phyloP scores from a whole-genome alignment of 140 eudicot genomes.

The Senecio squalidus region DNA sequence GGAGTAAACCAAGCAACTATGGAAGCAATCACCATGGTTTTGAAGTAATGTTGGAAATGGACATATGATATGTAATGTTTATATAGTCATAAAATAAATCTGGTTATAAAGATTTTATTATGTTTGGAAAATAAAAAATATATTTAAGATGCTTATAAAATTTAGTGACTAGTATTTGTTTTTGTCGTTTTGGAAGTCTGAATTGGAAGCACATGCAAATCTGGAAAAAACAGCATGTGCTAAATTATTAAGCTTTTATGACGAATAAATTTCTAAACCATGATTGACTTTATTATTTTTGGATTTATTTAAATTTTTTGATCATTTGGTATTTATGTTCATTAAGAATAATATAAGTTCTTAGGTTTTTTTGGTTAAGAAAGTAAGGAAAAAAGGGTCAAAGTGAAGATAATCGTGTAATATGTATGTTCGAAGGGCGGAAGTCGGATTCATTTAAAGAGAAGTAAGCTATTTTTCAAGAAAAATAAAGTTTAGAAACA shows the following conservation, averaged over 20 bases:
- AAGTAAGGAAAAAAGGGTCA: too few species aligned
- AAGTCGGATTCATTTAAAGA: too few species aligned
- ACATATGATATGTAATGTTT: neutral
- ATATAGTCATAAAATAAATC: neutral
- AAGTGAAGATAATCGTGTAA: too few species aligned
- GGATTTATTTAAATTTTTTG: too few species aligned
- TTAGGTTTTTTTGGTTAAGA: too few species aligned
- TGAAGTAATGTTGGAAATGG: conserved; percentile 8
- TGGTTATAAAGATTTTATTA: neutral
- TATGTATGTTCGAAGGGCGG: too few species aligned
- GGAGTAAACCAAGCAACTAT: conserved; percentile 72
- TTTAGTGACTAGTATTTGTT: neutral
- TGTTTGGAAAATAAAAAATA: neutral
- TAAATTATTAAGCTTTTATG: neutral
- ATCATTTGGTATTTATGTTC: too few species aligned
- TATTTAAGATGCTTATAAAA: neutral
- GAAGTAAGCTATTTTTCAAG: too few species aligned
- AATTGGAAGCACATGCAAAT: conserved; percentile 12
- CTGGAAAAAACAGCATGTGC: conserved; percentile 9
- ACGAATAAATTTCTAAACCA: neutral
- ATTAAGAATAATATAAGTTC: too few species aligned
- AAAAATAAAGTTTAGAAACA: too few species aligned
- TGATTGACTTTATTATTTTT: neutral
- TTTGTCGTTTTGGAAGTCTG: conserved; percentile 11
- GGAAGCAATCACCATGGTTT: conserved; percentile 30